These are phyloP conservation scores for Globisporangium apiculatum DNA, from an alignment of 352 stramenopile genomes.

Conservation along the genomic window DNA sequence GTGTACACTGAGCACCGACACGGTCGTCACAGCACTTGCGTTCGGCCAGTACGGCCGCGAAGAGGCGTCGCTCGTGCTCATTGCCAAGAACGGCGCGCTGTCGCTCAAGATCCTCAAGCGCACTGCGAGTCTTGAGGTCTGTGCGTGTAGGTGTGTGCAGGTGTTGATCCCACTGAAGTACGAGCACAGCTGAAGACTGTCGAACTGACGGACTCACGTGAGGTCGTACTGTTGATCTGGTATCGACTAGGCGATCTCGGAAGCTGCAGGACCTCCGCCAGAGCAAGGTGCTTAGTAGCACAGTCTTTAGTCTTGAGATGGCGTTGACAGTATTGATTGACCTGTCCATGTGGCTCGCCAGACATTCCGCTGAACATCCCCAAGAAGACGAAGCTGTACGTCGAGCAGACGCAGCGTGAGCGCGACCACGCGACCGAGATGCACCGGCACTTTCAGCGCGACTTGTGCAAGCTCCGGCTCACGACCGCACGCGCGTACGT, in stretches of 20 bases:
- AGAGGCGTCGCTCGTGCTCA: constrained; percentile 75
- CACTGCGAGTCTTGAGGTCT: constrained; percentile 68
- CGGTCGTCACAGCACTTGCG: constrained; percentile 62
- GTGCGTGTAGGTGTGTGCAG: neutral
- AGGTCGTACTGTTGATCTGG: neutral
- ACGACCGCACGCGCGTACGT: constrained; percentile 85
- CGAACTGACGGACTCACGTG: neutral
- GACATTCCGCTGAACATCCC: constrained; percentile 90
- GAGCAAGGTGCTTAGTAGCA: constrained; percentile 55
- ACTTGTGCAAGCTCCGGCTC: constrained; percentile 86
- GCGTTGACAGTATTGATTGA: neutral
- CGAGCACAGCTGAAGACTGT: neutral
- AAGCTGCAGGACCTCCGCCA: constrained; percentile 62
- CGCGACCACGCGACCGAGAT: constrained; percentile 87
- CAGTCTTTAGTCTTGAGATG: neutral
- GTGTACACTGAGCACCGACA: constrained; percentile 58
- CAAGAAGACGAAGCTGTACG: constrained; percentile 93
- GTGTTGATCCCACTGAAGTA: neutral
- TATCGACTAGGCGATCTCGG: constrained; percentile 33
- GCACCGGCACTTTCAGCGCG: constrained; percentile 88
- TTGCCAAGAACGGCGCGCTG: constrained; percentile 73
- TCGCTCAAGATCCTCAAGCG: constrained; percentile 88
- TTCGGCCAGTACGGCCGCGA: constrained; percentile 88
- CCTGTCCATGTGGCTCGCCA: neutral
- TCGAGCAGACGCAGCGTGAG: constrained; percentile 90